Conservation (phyloP, 257 asterid genomes). For the Eustoma russellianum region DNA sequence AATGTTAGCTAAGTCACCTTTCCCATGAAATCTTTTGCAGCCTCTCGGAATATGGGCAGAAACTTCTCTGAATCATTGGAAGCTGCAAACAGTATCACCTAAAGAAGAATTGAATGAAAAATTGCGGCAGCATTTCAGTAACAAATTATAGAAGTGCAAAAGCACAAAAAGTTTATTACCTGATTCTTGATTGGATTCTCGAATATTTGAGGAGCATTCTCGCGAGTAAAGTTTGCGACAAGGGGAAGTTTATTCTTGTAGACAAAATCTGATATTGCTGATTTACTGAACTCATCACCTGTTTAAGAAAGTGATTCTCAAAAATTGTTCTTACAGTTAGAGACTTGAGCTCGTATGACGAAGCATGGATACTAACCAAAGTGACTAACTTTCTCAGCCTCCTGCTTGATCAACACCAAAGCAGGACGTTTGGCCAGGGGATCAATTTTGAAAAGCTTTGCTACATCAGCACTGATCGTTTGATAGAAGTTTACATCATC, state of each 20-base stretch:
- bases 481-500: constrained; percentile 84
- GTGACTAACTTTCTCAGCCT: constrained; percentile 64
- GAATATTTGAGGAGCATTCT: constrained; percentile 62
- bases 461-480: constrained; percentile 59
- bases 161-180: constrained; percentile 26
- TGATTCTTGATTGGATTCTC: constrained; percentile 95
- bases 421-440: constrained; percentile 73
- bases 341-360: constrained; percentile 2
- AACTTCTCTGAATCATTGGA: constrained; percentile 52
- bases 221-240: constrained; percentile 63
- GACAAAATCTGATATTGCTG: constrained; percentile 76
- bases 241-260: constrained; percentile 77
- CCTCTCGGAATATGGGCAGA: constrained; percentile 60
- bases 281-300: constrained; percentile 69
- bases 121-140: background rate
- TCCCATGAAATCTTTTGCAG: constrained; percentile 83
- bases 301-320: constrained; percentile 9
- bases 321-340: background rate
- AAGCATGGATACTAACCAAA: constrained; percentile 46
- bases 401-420: constrained; percentile 71
- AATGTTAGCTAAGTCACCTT: constrained; percentile 39
- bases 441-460: constrained; percentile 75
- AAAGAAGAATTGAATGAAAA: constrained; percentile 15
- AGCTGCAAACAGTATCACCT: constrained; percentile 79
- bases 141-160: background rate